Evolutionary conservation across 2,329 filamentous ascomycete species (phyloP).

Genomic region (Fusarium keratoplasticum): DNA sequence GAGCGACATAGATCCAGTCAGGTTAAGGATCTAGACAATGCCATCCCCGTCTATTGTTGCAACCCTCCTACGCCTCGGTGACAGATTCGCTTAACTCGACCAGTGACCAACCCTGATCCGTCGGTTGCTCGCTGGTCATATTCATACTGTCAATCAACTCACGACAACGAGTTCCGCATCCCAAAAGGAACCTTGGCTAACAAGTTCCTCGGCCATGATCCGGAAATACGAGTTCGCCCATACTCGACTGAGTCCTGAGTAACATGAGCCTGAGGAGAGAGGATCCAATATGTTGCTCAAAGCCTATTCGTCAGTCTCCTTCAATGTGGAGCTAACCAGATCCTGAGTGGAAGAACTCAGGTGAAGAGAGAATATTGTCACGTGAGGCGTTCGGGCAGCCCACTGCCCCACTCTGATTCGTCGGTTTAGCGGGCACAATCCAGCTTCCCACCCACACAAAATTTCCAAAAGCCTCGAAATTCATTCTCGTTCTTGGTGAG

Average conservation of each 20-base stretch:
- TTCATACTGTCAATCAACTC: conserved; percentile 5
- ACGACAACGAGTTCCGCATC: neutral
- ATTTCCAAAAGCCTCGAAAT: conserved; percentile 57
- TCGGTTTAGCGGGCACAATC: conserved; percentile 52
- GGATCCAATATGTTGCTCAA: neutral
- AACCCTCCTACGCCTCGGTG: neutral
- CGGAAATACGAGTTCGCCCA: neutral
- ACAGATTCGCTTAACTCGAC: neutral
- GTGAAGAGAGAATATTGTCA: conserved; percentile 15
- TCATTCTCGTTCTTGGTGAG: conserved; percentile 50
- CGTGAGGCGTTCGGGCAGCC: conserved; percentile 24
- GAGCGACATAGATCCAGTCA: neutral
- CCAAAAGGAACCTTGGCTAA: neutral
- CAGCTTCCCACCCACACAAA: conserved; percentile 55
- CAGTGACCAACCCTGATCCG: conserved; percentile 6
- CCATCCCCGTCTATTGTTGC: neutral
- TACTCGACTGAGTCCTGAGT: neutral
- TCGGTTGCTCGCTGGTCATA: conserved; percentile 2
- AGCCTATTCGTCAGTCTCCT: neutral
- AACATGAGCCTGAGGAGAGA: neutral
- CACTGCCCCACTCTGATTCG: conserved; percentile 50
- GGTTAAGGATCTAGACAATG: neutral
- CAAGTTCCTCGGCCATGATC: neutral
- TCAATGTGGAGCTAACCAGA: neutral
- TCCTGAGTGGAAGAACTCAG: neutral